Base-by-base conservation (phyloP, 106 monocot species). In the Dendrobium nobile region DNA sequence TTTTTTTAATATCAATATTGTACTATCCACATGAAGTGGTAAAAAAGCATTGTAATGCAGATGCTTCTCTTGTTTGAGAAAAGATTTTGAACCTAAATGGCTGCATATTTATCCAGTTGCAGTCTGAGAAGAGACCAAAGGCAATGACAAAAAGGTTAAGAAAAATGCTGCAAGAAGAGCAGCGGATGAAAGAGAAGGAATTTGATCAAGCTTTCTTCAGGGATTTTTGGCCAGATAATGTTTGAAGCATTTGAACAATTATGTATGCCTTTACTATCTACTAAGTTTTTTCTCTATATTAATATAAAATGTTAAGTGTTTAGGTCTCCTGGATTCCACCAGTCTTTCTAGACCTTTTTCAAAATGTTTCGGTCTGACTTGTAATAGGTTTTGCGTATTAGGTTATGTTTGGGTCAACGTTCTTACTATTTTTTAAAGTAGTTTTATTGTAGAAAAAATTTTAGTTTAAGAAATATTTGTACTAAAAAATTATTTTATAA, bases 191-290 rank as follows among this genome's bases (percentile, higher is more conserved):
- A 87, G 97, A 94, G 64, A 92, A 80, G 61, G 94, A 94, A 82
- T 98, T 98, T 82, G 90, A 94, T 44, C 77, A 81, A 82, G 92
- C 92, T 81, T 98, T 98, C 82, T 92, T 92, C 79, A 89, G 94
- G 81, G 92, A 94, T 79, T 98, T 98, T 75, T 98, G 97, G 97
- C 97, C 97, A 31, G 97, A 98, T 24, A 98, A 98, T 81, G 94
- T 98, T 27, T 96, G 31, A 82, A 58, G 3, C 45, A 47, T 13
- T 27, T 11, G 45, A 76, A 9, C 41, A 11, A 24, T 76, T 24
- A 8, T 47, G 8, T 75, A 9, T 47, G 43, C 15, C 47, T n/a
- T n/a, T n/a, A n/a, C n/a, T n/a, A n/a, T n/a, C n/a, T n/a, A n/a
- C n/a, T n/a, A n/a, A n/a, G n/a, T n/a, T n/a, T n/a, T n/a, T n/a